A percentile compares a stretch with the other conserved stretches of the same genome.
These are phyloP conservation scores for Syzygium aromaticum DNA, from an alignment of 345 rosid species.

Conservation along the genomic window DNA sequence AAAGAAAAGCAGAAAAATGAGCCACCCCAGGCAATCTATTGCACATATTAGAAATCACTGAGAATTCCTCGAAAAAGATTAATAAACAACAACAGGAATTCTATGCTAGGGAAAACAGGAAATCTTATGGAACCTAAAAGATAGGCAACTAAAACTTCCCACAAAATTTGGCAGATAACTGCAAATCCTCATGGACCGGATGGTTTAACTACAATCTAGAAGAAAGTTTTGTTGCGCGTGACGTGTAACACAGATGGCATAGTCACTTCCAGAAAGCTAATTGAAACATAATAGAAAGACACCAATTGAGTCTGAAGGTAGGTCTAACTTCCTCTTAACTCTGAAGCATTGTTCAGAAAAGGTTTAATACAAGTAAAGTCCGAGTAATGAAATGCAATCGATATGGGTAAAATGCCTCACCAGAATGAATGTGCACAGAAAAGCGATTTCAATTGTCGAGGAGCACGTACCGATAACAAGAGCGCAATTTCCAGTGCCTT, in stretches of 20 bases:
- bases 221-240: neutral
- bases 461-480: constrained; percentile 49
- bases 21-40: neutral
- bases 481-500: constrained; percentile 91
- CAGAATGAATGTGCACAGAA: neutral
- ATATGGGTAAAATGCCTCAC: neutral
- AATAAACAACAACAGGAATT: neutral
- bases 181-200: neutral
- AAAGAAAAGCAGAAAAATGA: neutral
- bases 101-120: neutral
- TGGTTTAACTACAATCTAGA: neutral
- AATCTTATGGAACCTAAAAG: neutral
- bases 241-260: neutral
- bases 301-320: neutral
- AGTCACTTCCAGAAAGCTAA: neutral
- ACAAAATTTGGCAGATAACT: too few relatives aligned
- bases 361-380: neutral
- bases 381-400: neutral
- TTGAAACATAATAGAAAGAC: neutral
- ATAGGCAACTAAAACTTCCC: too few relatives aligned
- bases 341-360: neutral
- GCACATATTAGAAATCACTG: neutral
- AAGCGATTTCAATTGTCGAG: neutral
- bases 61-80: neutral
- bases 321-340: neutral